Evolutionary conservation across 306 rosid genomes (phyloP), one percentile per base, ranked within the genome.

Genomic region (Trichosanthes cucumerina): DNA sequence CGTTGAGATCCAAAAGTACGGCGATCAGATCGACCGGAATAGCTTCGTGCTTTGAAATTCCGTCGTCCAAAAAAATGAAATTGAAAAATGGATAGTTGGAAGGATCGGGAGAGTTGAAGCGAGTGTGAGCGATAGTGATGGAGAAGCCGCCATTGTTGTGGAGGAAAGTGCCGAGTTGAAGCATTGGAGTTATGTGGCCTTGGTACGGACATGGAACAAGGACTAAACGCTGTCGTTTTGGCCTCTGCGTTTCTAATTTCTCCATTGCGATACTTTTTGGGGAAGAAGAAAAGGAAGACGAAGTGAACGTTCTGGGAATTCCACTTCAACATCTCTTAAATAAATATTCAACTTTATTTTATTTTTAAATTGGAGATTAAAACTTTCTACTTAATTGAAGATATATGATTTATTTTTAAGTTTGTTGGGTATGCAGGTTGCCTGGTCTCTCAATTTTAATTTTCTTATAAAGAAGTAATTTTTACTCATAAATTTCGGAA

Each of bases 131-230:
- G 31, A 84, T 33, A 49, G 83, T 81, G 36, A 84, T 75, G 65
- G 83, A 81, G 33, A 84, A 84, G 70, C 87, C 83, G 11, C 44
- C 79, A 60, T 46, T 28, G 56, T 39, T 26, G 56, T 81, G 24
- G 5, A 84, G 83, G 31, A 84, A 9, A 12, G 23, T 56, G 41
- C 75, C 87, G 0, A 81, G 84, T 49, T 84, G 75, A 54, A 84
- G 78, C 84, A 81, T 84, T 1, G 87, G 84, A 53, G 80, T 63
- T 13, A 84, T 66, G 34, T 81, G 85, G 41, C 85, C 87, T 76
- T 82, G 84, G 33, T 53, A 26, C 6, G 87, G 80, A n/a, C n/a
- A 43, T 1, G 84, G 84, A 11, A 81, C 77, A 18, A 84, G 15
- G 15, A 78, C 59, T 43, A 80, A 3, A 16, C 73, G 76, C 12